Percentiles rank a stretch among this genome's conserved stretches.
Conservation (phyloP, 306 rosid genomes). For the Lablab purpureus region DNA sequence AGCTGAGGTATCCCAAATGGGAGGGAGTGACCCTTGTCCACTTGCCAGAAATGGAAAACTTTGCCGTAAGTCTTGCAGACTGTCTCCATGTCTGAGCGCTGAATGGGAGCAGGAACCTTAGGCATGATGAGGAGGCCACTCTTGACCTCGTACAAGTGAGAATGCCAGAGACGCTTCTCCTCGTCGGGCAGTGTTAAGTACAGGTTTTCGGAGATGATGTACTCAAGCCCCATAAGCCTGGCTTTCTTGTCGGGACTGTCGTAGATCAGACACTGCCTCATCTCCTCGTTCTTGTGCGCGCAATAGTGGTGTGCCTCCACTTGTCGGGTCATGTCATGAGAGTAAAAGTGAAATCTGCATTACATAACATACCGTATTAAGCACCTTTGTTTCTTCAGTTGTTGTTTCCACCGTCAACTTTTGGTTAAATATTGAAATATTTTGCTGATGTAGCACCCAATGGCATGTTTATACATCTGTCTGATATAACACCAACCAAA, state of each 20-base stretch:
- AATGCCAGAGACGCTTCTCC: conserved; percentile 84
- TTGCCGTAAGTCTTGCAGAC: conserved; percentile 85
- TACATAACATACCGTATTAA: not conserved
- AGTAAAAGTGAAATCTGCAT: conserved; percentile 74
- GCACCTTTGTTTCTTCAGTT: too few relatives aligned
- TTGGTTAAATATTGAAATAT: too few relatives aligned
- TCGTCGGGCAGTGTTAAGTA: conserved; percentile 77
- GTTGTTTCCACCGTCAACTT: too few relatives aligned
- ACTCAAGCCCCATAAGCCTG: conserved; percentile 71
- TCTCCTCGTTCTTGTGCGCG: conserved; percentile 76
- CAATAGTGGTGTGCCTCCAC: conserved; percentile 95
- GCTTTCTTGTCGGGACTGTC: conserved; percentile 55
- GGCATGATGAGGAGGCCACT: conserved; percentile 75
- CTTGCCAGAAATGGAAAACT: conserved; percentile 85
- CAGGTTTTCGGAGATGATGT: conserved; percentile 62
- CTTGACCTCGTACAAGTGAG: conserved; percentile 86
- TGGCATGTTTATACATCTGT: too few relatives aligned
- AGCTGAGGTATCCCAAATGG: conserved; percentile 79
- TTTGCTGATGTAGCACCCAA: too few relatives aligned
- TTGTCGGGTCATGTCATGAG: conserved; percentile 79
- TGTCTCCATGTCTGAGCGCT: conserved; percentile 66
- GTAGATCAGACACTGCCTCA: conserved; percentile 84
- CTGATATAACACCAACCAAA: too few relatives aligned
- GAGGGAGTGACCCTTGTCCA: conserved; percentile 64
- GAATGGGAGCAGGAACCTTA: conserved; percentile 50